Evolutionary conservation across 208 protist genomes (phyloP), one percentile per base, ranked within the genome.

Genomic region (Wallacemonas sp.): DNA sequence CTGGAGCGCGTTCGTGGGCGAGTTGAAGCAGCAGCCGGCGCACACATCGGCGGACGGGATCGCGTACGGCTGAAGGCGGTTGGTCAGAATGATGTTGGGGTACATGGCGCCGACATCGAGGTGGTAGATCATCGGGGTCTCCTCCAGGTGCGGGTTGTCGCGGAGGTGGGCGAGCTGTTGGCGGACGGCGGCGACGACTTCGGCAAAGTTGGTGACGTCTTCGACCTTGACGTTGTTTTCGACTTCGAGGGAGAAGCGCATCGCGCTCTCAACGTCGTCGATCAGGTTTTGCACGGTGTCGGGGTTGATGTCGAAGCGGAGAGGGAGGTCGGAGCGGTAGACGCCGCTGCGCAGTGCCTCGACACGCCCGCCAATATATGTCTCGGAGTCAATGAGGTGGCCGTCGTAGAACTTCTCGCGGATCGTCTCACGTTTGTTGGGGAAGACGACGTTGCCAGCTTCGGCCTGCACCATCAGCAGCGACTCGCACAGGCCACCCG

Each of bases 81-180:
- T 99, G 0, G 99, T 99, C 12, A 99, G 81, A 73, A 99, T 99
- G 80, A 99, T 99, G 79, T 99, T 99, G 0, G 99, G 99, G 88
- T 99, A 99, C 99, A 99, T 99, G 27, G 99, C 99, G 24, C 90
- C 93, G 4, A 99, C 99, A 68, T 99, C 99, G 1, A 99, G 78
- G 83, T 99, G 99, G 74, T 99, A 99, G 48, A 99, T 99, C 19
- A 99, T 65, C 1, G 99, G 99, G 27, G 70, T 71, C 55, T 83
- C 83, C 46, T 82, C 44, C 57, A 78, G 90, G 8, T 90, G 85
- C 5, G 97, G 97, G 14, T 78, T 52, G 49, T 99, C 88, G n/a
- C 90, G 75, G 16, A 99, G 79, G 2, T 43, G 61, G 16, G 72
- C 49, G 0, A 99, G 90, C 65, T 90, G 78, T 16, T 29, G 36